These are phyloP conservation scores for Eucalyptus urophylla DNA, from an alignment of 345 rosid genomes.

Conservation along the genomic window DNA sequence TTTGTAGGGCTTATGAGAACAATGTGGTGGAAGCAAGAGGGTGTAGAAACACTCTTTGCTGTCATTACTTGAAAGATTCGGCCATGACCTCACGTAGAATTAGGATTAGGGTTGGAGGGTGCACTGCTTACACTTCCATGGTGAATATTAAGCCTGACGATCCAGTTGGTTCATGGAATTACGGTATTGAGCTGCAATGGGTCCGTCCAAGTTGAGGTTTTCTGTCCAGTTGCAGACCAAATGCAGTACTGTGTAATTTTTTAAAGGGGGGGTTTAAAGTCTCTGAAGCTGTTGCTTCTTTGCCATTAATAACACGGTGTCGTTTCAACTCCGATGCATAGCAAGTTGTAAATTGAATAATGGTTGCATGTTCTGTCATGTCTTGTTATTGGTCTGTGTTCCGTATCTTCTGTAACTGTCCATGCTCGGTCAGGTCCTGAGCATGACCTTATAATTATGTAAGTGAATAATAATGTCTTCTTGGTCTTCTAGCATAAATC, in stretches of 20 bases:
- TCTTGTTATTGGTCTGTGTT: not conserved
- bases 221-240: not conserved
- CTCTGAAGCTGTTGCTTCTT: not conserved
- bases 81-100: conserved; percentile 38
- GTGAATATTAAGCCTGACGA: conserved; percentile 16
- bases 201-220: conserved; percentile 17
- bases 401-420: not conserved
- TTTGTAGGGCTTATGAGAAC: conserved; percentile 39
- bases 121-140: conserved; percentile 41
- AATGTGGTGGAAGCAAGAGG: conserved; percentile 5
- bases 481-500: not conserved
- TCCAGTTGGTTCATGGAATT: conserved; percentile 21
- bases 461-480: not conserved
- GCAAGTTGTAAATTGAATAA: not conserved
- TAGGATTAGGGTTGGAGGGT: conserved; percentile 41
- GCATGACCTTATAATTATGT: not conserved
- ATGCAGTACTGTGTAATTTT: not conserved
- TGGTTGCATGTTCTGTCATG: not conserved
- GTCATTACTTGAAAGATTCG: conserved; percentile 51
- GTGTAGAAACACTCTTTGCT: conserved; percentile 41
- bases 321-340: not conserved
- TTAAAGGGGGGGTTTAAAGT: not conserved
- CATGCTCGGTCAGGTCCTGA: not conserved
- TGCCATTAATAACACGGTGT: not conserved
- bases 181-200: conserved; percentile 58